Evolutionary conservation across 1,284 basidiomycete species (phyloP), one percentile per base, ranked within the genome.

Genomic region (Abortiporus biennis): DNA sequence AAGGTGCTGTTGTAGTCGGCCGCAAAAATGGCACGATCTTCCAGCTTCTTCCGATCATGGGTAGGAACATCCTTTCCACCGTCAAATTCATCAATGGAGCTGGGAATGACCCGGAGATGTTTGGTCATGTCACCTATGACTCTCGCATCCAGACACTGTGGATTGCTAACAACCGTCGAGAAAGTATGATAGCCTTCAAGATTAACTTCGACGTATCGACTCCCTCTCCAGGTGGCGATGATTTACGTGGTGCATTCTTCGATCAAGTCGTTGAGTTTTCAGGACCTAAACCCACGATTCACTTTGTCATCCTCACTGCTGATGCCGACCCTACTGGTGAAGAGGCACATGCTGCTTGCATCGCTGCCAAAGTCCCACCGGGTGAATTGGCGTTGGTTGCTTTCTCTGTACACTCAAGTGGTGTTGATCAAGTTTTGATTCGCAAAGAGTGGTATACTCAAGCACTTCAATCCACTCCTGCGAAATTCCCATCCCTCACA

Each of bases 361-460:
- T 85, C 19, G 85, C 85, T 3, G 85, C 85, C 2, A 88, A 88
- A 54, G 71, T 87, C 12, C 69, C 74, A 11, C 77, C 80, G 0
- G 83, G 84, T 24, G 83, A 86, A 51, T 65, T 88, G 21, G 85
- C 85, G 15, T 69, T 90, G 36, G 84, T 88, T 6, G 85, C 84
- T 22, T 89, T 89, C 64, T 85, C 83, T 6, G 85, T 90, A 16
- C 86, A 89, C 55, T 80, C 83, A 9, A 78, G 74, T 22, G 87
- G 86, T 20, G 86, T 91, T 16, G 87, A 91, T 57, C 87, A 90
- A 56, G 76, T 91, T 20, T 71, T 88, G 32, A 83, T 91, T 51
- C 75, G 83, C 50, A 82, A 78, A 59, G 87, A 90, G 55, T 88
- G 84, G 82, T 87, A 76, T 53, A 83, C 86, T 47, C 58, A 67